Percentiles rank a stretch among this genome's conserved stretches.
phyloP scores from a whole-genome alignment of 148 eudicot genomes.

The Vaccinium corymbosum region DNA sequence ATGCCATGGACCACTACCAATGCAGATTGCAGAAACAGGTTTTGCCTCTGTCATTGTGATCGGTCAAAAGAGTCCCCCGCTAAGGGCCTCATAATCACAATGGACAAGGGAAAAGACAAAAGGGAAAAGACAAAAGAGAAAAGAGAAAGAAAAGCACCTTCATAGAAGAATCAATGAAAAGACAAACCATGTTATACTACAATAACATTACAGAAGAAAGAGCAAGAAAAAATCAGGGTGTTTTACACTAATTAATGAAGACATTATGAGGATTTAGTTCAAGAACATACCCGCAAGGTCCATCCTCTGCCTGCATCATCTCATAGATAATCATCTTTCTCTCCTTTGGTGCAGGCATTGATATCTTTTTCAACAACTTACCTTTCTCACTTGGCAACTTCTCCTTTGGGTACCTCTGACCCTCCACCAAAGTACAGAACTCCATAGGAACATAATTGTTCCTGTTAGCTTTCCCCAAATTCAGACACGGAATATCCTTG shows the following conservation, averaged over 20 bases:
- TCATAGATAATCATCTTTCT: slow-evolving; percentile 38
- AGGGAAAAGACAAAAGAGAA: neutral
- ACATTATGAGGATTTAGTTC: neutral
- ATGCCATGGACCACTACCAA: neutral
- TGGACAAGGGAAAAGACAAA: neutral
- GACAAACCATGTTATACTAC: neutral
- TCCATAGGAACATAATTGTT: slow-evolving; percentile 44
- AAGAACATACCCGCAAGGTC: slow-evolving; percentile 53
- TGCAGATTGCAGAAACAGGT: neutral
- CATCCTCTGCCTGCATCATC: slow-evolving; percentile 42
- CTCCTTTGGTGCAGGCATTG: slow-evolving; percentile 34
- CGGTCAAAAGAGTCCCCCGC: neutral
- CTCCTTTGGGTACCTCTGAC: slow-evolving; percentile 59
- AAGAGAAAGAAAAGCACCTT: neutral
- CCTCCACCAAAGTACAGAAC: slow-evolving; percentile 57
- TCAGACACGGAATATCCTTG: slow-evolving; percentile 42
- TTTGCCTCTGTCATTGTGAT: neutral
- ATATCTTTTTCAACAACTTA: slow-evolving; percentile 30
- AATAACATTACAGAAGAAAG: neutral
- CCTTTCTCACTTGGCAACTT: slow-evolving; percentile 24
- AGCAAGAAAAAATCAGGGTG: neutral
- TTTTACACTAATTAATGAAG: neutral
- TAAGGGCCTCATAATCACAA: neutral
- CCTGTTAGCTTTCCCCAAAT: slow-evolving; percentile 32
- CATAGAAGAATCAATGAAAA: neutral